Conservation (phyloP, 805 yeast species). For the Kuraishia floccosa region DNA sequence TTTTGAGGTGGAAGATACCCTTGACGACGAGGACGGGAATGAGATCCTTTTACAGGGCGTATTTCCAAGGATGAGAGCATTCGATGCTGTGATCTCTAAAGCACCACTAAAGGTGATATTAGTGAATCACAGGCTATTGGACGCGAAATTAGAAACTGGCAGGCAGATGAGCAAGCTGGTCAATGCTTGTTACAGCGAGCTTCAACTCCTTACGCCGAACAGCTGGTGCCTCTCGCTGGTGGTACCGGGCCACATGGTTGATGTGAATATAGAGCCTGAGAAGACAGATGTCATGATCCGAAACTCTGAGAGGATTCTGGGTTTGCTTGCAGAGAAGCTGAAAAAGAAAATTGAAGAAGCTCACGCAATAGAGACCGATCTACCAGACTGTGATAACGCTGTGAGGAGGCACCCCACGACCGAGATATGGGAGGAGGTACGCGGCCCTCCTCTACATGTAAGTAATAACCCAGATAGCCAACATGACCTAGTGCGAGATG, state of each 20-base stretch:
- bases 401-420: not conserved
- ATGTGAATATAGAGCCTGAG: conserved; percentile 32
- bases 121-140: conserved; percentile 21
- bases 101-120: conserved; percentile 15
- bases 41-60: conserved; percentile 3
- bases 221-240: conserved; percentile 23
- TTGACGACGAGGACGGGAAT: conserved; percentile 4
- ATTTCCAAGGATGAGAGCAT: conserved; percentile 22
- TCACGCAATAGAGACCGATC: too few species aligned
- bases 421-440: not conserved
- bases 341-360: too few species aligned
- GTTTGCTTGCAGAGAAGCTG: conserved; percentile 5
- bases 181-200: conserved; percentile 11
- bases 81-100: conserved; percentile 11
- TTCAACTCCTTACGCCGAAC: conserved; percentile 15
- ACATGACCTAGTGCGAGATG: too few species aligned
- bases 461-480: not conserved
- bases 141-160: conserved; percentile 17
- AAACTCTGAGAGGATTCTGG: conserved; percentile 19
- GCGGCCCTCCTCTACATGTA: not conserved
- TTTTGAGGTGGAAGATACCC: conserved; percentile 5
- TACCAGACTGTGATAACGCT: too few species aligned
- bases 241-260: conserved; percentile 12
- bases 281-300: conserved; percentile 26
- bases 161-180: conserved; percentile 13